These are phyloP conservation scores for Neovahlkampfia damariscottae DNA, from an alignment of 78 protist species.

Conservation along the genomic window DNA sequence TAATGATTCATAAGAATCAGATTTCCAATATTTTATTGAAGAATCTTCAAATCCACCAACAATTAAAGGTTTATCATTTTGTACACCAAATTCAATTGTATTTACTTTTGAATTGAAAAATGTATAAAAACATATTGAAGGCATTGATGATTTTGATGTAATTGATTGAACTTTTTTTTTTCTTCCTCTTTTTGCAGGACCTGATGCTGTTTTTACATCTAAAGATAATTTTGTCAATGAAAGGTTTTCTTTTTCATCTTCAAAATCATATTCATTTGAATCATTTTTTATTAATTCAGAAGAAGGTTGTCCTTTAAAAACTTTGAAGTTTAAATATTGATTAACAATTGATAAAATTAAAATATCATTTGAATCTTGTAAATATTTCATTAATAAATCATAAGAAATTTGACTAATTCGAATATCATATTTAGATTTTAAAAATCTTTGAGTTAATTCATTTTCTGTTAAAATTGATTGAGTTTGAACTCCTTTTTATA, in stretches of 20 bases:
- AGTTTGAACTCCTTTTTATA: no score
- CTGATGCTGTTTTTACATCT: background rate
- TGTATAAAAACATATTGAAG: background rate
- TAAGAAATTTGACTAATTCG: background rate
- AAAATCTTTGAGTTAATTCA: background rate
- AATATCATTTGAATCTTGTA: background rate
- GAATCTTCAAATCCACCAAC: background rate
- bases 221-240: no score
- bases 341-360: background rate
- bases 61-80: background rate
- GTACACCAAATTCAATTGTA: background rate
- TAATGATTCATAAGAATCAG: background rate
- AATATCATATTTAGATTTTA: background rate
- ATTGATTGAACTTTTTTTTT: background rate
- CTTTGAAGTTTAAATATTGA: background rate
- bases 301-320: background rate
- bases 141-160: background rate
- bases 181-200: background rate
- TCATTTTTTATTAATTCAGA: no score
- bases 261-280: no score
- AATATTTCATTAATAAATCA: background rate
- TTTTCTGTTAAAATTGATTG: background rate
- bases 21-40: background rate
- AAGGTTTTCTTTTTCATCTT: no score
- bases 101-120: background rate